A percentile compares a stretch with the other conserved stretches of the same genome.
Evolutionary conservation across 805 yeast species (phyloP).

Genomic region (Soucietia sequanensis): DNA sequence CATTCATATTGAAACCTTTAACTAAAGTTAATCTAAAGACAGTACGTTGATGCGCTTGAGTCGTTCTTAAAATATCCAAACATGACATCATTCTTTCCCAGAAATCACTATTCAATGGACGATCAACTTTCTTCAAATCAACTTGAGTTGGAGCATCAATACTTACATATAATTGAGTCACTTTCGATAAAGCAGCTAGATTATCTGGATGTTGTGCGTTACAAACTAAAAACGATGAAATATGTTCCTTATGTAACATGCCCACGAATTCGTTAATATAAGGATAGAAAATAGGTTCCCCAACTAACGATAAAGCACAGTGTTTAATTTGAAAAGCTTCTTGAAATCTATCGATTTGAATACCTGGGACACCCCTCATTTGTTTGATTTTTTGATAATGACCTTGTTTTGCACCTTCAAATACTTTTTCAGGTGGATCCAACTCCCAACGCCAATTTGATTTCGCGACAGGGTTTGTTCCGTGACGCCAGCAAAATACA

Average conservation of each 20-base stretch:
- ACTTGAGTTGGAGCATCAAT: conserved; percentile 90
- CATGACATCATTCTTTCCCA: conserved; percentile 88
- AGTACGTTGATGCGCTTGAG: conserved; percentile 80
- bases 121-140: conserved; percentile 77
- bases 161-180: conserved; percentile 88
- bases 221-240: conserved; percentile 87
- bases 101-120: conserved; percentile 86
- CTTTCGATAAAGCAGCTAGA: conserved; percentile 63
- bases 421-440: conserved; percentile 80
- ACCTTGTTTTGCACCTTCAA: conserved; percentile 83
- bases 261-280: conserved; percentile 81
- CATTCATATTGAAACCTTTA: conserved; percentile 88
- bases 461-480: conserved; percentile 94
- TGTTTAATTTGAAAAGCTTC: conserved; percentile 89
- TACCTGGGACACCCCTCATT: conserved; percentile 95
- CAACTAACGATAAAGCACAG: conserved; percentile 90
- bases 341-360: conserved; percentile 82
- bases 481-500: conserved; percentile 97
- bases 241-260: conserved; percentile 75
- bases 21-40: conserved; percentile 89
- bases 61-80: conserved; percentile 71
- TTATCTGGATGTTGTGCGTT: conserved; percentile 96
- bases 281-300: conserved; percentile 94
- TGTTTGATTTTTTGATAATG: conserved; percentile 91
- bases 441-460: conserved; percentile 93